Percentiles rank a stretch among this genome's conserved stretches.
Conservation (phyloP, 108 stramenopile genomes). For the Craspedostauros australis region DNA sequence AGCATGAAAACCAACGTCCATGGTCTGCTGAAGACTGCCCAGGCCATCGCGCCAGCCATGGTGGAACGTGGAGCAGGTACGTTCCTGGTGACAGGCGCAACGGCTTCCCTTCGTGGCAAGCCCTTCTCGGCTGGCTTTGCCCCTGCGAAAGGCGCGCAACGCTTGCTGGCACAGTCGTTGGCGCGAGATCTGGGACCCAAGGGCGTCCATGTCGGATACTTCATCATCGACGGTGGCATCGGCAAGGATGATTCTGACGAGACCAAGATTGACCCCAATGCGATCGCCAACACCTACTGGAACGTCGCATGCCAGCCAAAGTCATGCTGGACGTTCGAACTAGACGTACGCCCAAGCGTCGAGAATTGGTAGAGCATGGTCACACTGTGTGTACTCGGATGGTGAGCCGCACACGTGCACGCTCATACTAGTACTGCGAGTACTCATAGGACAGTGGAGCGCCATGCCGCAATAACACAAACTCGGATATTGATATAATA, state of each 20-base stretch:
- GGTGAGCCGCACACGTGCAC: too few species aligned
- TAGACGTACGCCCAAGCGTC: slow-evolving; percentile 16
- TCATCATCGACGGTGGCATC: slow-evolving; percentile 30
- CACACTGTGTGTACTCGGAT: too few species aligned
- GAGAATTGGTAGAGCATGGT: slow-evolving; percentile 26
- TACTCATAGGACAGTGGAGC: too few species aligned
- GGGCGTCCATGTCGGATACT: slow-evolving; percentile 20
- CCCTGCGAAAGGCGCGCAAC: slow-evolving; percentile 17
- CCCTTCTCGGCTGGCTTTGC: slow-evolving; percentile 29
- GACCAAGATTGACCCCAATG: slow-evolving; percentile 15
- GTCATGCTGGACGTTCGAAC: slow-evolving; percentile 24
- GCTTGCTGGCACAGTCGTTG: slow-evolving; percentile 17
- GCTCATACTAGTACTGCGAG: too few species aligned
- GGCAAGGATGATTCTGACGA: slow-evolving; percentile 4
- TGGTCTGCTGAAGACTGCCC: slow-evolving; percentile 12
- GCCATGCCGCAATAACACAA: too few species aligned
- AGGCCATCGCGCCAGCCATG: slow-evolving; percentile 12
- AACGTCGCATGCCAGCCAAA: slow-evolving; percentile 15
- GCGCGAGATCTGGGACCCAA: slow-evolving; percentile 27
- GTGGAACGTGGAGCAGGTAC: slow-evolving; percentile 11
- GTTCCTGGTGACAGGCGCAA: slow-evolving; percentile 23
- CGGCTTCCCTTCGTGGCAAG: slow-evolving; percentile 22
- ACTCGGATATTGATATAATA: too few species aligned
- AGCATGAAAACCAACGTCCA: slow-evolving; percentile 11
- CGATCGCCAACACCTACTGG: slow-evolving; percentile 25